Base-by-base conservation (phyloP, 164 flowering plant genomes). In the Echeveria elegans region DNA sequence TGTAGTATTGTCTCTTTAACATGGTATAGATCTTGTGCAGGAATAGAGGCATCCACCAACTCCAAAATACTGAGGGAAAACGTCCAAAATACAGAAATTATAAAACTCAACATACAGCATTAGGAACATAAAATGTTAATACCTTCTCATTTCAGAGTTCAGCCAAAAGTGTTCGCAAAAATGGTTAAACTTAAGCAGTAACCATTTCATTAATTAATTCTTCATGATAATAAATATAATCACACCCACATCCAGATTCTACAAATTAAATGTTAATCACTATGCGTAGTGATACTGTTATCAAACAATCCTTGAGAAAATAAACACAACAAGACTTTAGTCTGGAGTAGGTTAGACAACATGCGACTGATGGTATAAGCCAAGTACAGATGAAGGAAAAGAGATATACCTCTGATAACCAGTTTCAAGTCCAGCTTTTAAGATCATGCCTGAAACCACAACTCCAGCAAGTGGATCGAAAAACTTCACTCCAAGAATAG, bases 391-490 rank as follows among this genome's bases (percentile, higher is more conserved):
- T 10, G 64, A 43, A 50, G 38, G 21, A 34, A 34, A 26, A 11
- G 64, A 47, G 53, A 67, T 18, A 41, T 69, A 88, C 98, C 98
- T 94, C 73, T 89, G 86, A 68, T 88, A 81, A 10, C 98, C 98
- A 75, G 87, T 77, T 80, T 86, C 83, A 68, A 89, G 70, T 68
- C 99, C 99, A 75, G 96, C 99, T 80, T 89, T 94, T 23, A 94
- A 77, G 67, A 91, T 91, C 97, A 89, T 83, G 69, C 88, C 96
- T 34, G 99, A 88, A 66, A 94, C 96, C 73, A 91, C 68, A 68
- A 91, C 85, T 53, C 97, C 97, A 19, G 99, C 99, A 70, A 94
- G 88, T 58, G 97, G 99, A 83, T 91, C 99, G 15, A 94, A 80
- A 77, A 89, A 77, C 72, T 82, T 83, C 41, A 88, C 84, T 63